These are phyloP conservation scores for Podospora pseudopauciseta DNA, from an alignment of 495 filamentous ascomycete genomes.

Conservation along the genomic window DNA sequence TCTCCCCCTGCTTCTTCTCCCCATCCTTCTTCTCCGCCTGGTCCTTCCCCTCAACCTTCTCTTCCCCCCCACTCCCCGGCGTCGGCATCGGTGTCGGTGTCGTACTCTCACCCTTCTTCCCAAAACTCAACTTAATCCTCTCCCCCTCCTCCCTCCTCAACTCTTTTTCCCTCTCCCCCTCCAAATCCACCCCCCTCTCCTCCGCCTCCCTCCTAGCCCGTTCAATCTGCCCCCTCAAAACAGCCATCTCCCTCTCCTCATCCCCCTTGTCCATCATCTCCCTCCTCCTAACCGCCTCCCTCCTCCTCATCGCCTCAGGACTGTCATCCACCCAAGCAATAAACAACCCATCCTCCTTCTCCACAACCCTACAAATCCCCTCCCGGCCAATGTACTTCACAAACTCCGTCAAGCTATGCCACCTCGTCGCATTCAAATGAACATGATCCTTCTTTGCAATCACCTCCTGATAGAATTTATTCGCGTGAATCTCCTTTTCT, in stretches of 20 bases:
- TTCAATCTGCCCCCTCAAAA: slow-evolving; percentile 76
- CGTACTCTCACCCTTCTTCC: slow-evolving; percentile 21
- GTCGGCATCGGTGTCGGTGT: slow-evolving; percentile 15
- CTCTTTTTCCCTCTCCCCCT: slow-evolving; percentile 47
- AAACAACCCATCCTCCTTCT: slow-evolving; percentile 82
- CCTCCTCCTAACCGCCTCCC: slow-evolving; percentile 76
- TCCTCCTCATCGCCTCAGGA: slow-evolving; percentile 72
- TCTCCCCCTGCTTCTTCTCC: slow-evolving; percentile 8
- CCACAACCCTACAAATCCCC: slow-evolving; percentile 80
- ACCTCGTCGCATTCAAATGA: slow-evolving; percentile 91
- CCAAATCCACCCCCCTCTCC: slow-evolving; percentile 38
- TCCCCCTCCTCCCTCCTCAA: slow-evolving; percentile 65
- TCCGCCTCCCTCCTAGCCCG: slow-evolving; percentile 60
- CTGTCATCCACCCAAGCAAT: slow-evolving; percentile 89
- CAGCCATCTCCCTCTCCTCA: slow-evolving; percentile 77
- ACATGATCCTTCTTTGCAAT: slow-evolving; percentile 78
- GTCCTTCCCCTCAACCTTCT: background rate
- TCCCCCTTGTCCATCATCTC: slow-evolving; percentile 84
- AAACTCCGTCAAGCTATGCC: slow-evolving; percentile 80
- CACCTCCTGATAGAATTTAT: slow-evolving; percentile 90
- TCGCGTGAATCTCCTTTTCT: slow-evolving; percentile 78
- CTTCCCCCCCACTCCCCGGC: background rate
- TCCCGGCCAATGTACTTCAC: slow-evolving; percentile 78
- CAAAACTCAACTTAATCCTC: slow-evolving; percentile 78
- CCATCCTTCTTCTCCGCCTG: background rate